Base-by-base conservation (phyloP, 164 flowering plant genomes). In the Platanus orientalis region DNA sequence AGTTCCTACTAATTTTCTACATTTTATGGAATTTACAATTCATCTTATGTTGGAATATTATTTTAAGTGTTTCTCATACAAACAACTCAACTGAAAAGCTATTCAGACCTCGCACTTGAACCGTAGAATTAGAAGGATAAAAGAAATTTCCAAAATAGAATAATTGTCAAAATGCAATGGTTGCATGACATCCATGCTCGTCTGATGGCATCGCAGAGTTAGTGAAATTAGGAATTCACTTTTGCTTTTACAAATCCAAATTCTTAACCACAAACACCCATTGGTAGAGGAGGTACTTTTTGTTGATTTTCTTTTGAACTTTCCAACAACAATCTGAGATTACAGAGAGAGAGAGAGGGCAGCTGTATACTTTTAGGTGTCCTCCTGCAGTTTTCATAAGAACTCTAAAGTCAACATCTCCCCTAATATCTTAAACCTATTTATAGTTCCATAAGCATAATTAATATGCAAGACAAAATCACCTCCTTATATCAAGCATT, bases 401-500 rank as follows among this genome's bases (percentile, higher is more conserved):
- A 54, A 16, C 24, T 17, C 14, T 23, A 20, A 51, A 24, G 64
- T 67, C 70, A 60, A 60, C 53, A 36, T 51, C 20, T 66, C 47
- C n/a, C 27, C 1, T 27, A 10, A 19, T 60, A 29, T 62, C 32
- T 27, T 53, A 52, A 45, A 16, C 20, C 19, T 19, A 14, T 45
- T 24, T 56, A 24, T 30, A 20, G 30, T 4, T n/a, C 32, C 57
- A 36, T 49, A 24, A 44, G 28, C 39, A 26, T 17, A 68, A 7
- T 23, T 50, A 6, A 16, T 11, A 28, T 40, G n/a, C 39, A 23
- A 42, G 32, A 57, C 1, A 23, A 16, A 56, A 42, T 25, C 40
- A 40, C 13, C 52, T 59, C 27, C 23, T 23, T 40, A 1, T 24
- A 17, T 17, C 50, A 58, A 12, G 2, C 24, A 45, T 60, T 13